Percentiles rank a stretch among this genome's conserved stretches.
phyloP scores from a whole-genome alignment of 768 basidiomycete genomes.

The Paxillus involutus region DNA sequence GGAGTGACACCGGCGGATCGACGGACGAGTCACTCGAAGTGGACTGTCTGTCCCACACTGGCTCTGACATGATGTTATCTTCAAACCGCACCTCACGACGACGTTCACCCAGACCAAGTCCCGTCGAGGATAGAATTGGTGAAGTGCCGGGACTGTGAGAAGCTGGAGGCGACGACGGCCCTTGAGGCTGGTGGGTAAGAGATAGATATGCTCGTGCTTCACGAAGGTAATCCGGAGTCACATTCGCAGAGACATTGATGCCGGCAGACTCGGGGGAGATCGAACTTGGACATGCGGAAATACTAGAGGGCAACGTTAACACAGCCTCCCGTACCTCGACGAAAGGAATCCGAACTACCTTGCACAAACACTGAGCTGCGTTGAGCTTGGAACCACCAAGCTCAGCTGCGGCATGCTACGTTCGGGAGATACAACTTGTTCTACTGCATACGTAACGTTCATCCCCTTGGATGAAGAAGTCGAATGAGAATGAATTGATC shows the following conservation, averaged over 20 bases:
- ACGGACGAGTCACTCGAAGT: conserved; percentile 30
- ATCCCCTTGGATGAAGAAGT: conserved; percentile 11
- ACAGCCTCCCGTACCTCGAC: not conserved
- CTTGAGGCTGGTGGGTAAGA: conserved; percentile 23
- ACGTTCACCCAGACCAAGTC: conserved; percentile 26
- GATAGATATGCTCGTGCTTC: conserved; percentile 34
- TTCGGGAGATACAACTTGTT: conserved; percentile 10
- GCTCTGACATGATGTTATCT: conserved; percentile 31
- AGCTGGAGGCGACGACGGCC: conserved; percentile 6
- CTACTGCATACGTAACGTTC: conserved; percentile 2
- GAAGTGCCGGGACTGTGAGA: conserved; percentile 22
- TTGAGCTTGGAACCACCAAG: conserved; percentile 25
- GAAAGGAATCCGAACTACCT: conserved; percentile 10
- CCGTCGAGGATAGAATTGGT: conserved; percentile 30
- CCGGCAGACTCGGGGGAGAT: conserved; percentile 34
- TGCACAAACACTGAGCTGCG: conserved; percentile 8
- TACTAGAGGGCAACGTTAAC: conserved; percentile 14
- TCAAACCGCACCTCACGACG: conserved; percentile 35
- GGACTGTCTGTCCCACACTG: conserved; percentile 30
- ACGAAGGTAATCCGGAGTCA: conserved; percentile 33
- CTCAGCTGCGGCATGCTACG: conserved; percentile 24
- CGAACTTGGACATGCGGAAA: conserved; percentile 27
- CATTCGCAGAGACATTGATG: conserved; percentile 28
- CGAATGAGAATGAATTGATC: conserved; percentile 8
- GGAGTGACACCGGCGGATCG: conserved; percentile 20